Evolutionary conservation across 192 early-diverging fungal genomes (phyloP), one percentile per base, ranked within the genome.

Genomic region (Coemansia sp.): DNA sequence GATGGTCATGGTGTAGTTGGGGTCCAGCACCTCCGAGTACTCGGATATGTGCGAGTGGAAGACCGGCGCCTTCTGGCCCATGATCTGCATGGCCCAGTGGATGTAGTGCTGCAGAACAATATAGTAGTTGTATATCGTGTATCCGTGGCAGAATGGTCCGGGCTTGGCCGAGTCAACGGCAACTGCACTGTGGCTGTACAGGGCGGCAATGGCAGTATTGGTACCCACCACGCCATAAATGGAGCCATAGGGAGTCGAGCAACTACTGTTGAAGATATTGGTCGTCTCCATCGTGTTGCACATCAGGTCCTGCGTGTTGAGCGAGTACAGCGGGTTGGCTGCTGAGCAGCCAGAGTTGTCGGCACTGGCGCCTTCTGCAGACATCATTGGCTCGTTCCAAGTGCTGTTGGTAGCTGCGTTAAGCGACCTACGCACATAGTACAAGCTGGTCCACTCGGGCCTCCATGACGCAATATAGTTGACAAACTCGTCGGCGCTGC

Each of bases 391-490:
- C 36, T 28, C 37, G 25, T 65, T 72, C 70, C 69, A 79, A 2
- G 47, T 28, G 2, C 31, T 20, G 11, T 41, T 52, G 15, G 31
- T 36, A 2, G 33, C 59, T 1, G 37, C 33, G 47, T 30, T 59
- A 6, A 79, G 33, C 14, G 70, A 60, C 23, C 75, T 57, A 8
- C 75, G 66, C 22, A 65, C 63, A 62, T 31, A 72, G 45, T 79
- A 79, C 28, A 62, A 31, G n/a, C 47, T 57, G 17, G 34, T 50
- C 75, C 75, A 79, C 4, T 79, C 75, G 1, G 65, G 61, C 20
- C 75, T 50, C 70, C 70, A 72, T 1, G 70, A 72, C 0, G 75
- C 75, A 60, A 79, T 69, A 31, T 68, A 72, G 60, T 79, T 79
- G 44, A 68, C 65, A 72, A 72, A 72, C 0, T 47, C 56, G 13